Percentiles rank a stretch among this genome's conserved stretches.
Evolutionary conservation across 345 rosid species (phyloP).

Genomic region (Gossypium anomalum): DNA sequence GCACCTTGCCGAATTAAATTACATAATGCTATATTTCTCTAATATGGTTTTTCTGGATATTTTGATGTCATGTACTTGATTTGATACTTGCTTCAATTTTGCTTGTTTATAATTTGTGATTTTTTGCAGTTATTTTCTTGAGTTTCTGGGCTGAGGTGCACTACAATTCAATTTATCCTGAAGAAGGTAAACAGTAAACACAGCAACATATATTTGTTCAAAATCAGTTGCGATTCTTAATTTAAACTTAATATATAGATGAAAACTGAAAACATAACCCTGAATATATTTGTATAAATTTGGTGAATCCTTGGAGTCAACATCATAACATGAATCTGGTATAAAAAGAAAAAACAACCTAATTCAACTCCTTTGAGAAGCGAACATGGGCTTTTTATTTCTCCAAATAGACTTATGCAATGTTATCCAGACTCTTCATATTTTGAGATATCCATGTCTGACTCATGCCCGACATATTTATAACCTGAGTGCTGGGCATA

Average conservation of each 20-base stretch:
- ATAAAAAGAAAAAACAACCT: neutral
- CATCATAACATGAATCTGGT: neutral
- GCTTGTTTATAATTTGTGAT: neutral
- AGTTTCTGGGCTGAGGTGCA: slow-evolving; percentile 99
- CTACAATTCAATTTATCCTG: slow-evolving; percentile 89
- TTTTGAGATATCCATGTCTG: no score
- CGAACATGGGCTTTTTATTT: no score
- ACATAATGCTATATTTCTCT: neutral
- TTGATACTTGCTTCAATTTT: neutral
- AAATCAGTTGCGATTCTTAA: neutral
- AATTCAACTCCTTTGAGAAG: neutral
- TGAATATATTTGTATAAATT: neutral
- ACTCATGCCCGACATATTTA: no score
- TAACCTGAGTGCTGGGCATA: no score
- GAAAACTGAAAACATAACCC: slow-evolving; percentile 1
- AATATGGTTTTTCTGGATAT: neutral
- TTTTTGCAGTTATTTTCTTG: slow-evolving; percentile 63
- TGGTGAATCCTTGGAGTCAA: neutral
- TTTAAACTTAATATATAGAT: neutral
- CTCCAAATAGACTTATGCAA: no score
- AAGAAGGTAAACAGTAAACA: slow-evolving; percentile 55
- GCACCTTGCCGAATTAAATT: neutral
- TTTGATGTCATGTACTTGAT: neutral
- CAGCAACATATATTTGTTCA: neutral
- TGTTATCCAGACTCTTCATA: no score